Conservation (phyloP, 306 rosid species). For the Quercus gilva region DNA sequence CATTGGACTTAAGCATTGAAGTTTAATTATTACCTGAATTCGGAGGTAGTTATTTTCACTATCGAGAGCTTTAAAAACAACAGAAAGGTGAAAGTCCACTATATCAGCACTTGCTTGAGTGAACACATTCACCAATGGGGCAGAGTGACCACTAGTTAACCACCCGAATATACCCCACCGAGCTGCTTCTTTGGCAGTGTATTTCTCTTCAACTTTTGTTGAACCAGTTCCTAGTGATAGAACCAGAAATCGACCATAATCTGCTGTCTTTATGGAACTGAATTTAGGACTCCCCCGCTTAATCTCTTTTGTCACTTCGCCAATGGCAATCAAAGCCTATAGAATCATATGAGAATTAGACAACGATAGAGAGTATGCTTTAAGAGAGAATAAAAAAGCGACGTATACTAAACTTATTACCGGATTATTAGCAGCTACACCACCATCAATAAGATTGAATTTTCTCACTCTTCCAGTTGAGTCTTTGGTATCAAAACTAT, state of each 20-base stretch:
- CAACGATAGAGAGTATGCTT: not conserved
- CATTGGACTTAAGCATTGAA: no score
- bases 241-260: not conserved
- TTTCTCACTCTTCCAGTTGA: not conserved
- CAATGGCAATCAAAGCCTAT: not conserved
- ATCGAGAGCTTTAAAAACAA: constrained; percentile 42
- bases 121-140: constrained; percentile 37
- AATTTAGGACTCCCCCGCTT: not conserved
- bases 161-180: constrained; percentile 42
- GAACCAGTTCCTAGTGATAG: not conserved
- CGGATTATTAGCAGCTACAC: not conserved
- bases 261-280: not conserved
- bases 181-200: constrained; percentile 27
- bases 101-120: constrained; percentile 44
- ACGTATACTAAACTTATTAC: not conserved
- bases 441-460: not conserved
- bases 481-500: not conserved
- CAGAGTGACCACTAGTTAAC: constrained; percentile 25
- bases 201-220: not conserved
- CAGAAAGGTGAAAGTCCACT: constrained; percentile 43
- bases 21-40: constrained; percentile 33
- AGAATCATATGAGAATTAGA: not conserved
- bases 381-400: no score
- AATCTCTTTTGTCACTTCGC: no score
- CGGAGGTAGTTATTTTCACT: constrained; percentile 36